These are phyloP conservation scores for Boletus rufocinnamomeus DNA, from an alignment of 768 basidiomycete genomes.

Conservation along the genomic window DNA sequence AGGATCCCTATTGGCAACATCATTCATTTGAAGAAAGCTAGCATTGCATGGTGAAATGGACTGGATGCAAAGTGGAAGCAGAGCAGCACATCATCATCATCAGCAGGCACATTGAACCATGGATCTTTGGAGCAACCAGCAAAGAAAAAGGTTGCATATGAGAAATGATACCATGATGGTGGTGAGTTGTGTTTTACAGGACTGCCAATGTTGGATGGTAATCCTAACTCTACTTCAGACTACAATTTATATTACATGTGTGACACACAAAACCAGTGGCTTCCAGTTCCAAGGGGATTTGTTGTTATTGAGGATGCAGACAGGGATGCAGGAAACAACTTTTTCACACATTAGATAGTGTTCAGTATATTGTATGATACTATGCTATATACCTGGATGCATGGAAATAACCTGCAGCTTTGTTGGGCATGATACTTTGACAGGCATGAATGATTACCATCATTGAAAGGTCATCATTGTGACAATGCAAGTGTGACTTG, in stretches of 20 bases:
- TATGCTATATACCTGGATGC: no score
- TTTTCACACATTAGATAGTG: no score
- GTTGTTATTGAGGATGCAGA: no score
- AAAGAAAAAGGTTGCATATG: conserved; percentile 3
- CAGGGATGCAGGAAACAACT: no score
- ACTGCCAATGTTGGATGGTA: not conserved
- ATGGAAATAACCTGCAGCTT: no score
- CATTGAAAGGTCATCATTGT: no score
- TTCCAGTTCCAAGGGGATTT: conserved; percentile 5
- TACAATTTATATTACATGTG: conserved; percentile 11
- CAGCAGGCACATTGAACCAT: not conserved
- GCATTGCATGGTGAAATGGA: not conserved
- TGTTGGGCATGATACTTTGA: no score
- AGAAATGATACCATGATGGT: conserved; percentile 3
- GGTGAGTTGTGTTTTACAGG: not conserved
- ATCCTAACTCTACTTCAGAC: not conserved
- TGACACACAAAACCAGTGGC: not conserved
- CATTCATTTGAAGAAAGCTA: conserved; percentile 8
- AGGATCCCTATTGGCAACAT: not conserved
- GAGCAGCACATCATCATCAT: not conserved
- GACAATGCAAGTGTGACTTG: no score
- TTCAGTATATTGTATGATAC: no score
- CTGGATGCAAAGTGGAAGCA: not conserved
- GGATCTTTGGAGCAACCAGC: not conserved
- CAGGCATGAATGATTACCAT: no score